These are phyloP conservation scores for Sphaerosporella brunnea DNA, from an alignment of 495 filamentous ascomycete species.

Conservation along the genomic window DNA sequence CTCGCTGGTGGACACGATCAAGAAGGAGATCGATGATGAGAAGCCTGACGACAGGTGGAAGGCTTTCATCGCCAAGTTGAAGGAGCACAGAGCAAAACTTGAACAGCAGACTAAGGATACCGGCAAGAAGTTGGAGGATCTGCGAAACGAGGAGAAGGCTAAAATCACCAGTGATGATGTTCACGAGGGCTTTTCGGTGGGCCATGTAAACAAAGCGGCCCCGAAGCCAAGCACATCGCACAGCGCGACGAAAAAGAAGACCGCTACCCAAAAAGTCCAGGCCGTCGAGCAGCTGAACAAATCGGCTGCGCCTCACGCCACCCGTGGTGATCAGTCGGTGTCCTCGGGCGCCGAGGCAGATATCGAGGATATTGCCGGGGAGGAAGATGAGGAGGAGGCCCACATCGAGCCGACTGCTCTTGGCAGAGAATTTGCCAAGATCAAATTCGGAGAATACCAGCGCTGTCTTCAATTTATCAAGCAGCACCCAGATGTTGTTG, in stretches of 20 bases:
- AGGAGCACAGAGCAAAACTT: constrained; percentile 58
- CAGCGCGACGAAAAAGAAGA: constrained; percentile 26
- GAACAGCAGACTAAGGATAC: constrained; percentile 58
- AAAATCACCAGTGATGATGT: constrained; percentile 91
- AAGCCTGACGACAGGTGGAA: constrained; percentile 43
- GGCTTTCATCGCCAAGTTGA: constrained; percentile 57
- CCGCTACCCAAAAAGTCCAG: constrained; percentile 30
- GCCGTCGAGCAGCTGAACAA: constrained; percentile 74
- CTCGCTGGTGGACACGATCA: constrained; percentile 77
- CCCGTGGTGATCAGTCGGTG: constrained; percentile 11
- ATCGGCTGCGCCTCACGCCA: constrained; percentile 18
- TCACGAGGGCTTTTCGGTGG: constrained; percentile 81
- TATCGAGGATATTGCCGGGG: constrained; percentile 34
- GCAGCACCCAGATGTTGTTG: constrained; percentile 54
- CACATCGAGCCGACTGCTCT: constrained; percentile 55
- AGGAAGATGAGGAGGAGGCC: constrained; percentile 42
- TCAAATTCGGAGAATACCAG: constrained; percentile 58
- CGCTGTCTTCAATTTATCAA: constrained; percentile 56
- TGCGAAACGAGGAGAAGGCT: constrained; percentile 69
- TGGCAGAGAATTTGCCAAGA: constrained; percentile 61
- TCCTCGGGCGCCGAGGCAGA: constrained; percentile 46
- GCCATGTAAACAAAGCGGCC: constrained; percentile 51
- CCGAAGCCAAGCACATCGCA: constrained; percentile 18
- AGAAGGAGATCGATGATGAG: constrained; percentile 62
- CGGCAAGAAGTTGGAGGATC: constrained; percentile 47